phyloP scores from a whole-genome alignment of 768 basidiomycete genomes.

The Suillus clintonianus region DNA sequence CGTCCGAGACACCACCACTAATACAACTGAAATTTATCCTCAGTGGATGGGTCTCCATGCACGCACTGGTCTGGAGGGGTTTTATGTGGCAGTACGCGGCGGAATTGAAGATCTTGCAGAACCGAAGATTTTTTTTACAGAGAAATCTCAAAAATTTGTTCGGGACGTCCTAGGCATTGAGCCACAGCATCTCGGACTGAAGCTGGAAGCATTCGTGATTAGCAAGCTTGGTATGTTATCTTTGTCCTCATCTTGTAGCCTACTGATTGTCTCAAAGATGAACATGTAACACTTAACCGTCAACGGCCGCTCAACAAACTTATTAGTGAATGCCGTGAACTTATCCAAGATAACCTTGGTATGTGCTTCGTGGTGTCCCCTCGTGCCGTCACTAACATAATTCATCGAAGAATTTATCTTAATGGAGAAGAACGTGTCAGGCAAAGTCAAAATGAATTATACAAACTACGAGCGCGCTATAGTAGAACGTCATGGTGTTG shows the following conservation, averaged over 20 bases:
- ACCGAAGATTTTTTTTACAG: constrained; percentile 6
- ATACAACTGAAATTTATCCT: too few species aligned
- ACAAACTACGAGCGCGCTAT: neutral
- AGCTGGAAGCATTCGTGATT: constrained; percentile 2
- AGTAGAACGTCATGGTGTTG: neutral
- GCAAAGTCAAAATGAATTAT: neutral
- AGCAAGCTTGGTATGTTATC: constrained; percentile 6
- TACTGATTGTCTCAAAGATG: constrained; percentile 1
- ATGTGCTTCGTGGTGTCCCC: too few species aligned
- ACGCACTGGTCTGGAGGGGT: constrained; percentile 7
- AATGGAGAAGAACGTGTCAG: neutral
- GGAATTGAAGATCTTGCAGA: constrained; percentile 3
- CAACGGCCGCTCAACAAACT: constrained; percentile 5
- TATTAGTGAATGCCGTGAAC: constrained; percentile 1
- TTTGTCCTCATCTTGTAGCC: neutral
- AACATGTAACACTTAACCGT: neutral
- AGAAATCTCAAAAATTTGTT: constrained; percentile 7
- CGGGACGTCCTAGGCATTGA: constrained; percentile 3
- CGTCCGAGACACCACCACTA: too few species aligned
- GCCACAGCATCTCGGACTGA: neutral
- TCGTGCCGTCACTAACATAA: neutral
- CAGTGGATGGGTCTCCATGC: constrained; percentile 7
- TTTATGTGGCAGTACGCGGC: constrained; percentile 3
- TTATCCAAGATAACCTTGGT: constrained; percentile 8
- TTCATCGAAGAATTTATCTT: neutral